Percentiles rank a stretch among this genome's conserved stretches.
These are phyloP conservation scores for Erodium maritimum DNA, from an alignment of 345 rosid species.

Conservation along the genomic window DNA sequence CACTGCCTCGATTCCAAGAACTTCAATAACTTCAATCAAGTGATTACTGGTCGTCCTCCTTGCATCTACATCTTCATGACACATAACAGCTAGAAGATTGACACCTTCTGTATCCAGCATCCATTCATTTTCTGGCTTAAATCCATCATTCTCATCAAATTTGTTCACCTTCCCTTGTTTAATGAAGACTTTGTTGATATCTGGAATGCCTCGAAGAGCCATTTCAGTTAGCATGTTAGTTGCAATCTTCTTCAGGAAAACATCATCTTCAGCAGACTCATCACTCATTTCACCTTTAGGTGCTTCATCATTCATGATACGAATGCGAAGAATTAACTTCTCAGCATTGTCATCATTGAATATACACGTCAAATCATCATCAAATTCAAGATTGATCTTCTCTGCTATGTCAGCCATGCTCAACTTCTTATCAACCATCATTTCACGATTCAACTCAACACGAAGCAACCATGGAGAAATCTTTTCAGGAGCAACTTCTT, in stretches of 20 bases:
- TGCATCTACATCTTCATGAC: constrained; percentile 89
- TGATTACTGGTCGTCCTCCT: constrained; percentile 92
- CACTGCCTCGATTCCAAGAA: constrained; percentile 96
- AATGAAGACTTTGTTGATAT: constrained; percentile 89
- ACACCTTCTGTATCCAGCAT: constrained; percentile 99
- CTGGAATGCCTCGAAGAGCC: constrained; percentile 96
- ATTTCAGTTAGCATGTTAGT: constrained; percentile 96
- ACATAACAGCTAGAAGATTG: constrained; percentile 90
- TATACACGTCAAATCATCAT: constrained; percentile 84
- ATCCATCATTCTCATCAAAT: constrained; percentile 72
- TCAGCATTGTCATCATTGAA: constrained; percentile 94
- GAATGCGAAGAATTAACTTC: constrained; percentile 79
- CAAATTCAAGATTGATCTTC: constrained; percentile 89
- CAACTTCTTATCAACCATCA: constrained; percentile 96
- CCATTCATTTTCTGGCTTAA: constrained; percentile 86
- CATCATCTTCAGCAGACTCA: constrained; percentile 97
- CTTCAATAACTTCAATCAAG: constrained; percentile 88
- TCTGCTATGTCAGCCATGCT: constrained; percentile 95
- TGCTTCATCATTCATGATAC: constrained; percentile 93
- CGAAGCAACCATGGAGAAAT: constrained; percentile 98
- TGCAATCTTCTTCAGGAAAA: constrained; percentile 87
- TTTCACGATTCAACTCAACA: constrained; percentile 90
- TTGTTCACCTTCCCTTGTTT: constrained; percentile 66
- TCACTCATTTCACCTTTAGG: constrained; percentile 75
- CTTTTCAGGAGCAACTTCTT: constrained; percentile 83